Percentiles rank a stretch among this genome's conserved stretches.
Conservation (phyloP, 352 stramenopile genomes). For the Pythium guiyangense region DNA sequence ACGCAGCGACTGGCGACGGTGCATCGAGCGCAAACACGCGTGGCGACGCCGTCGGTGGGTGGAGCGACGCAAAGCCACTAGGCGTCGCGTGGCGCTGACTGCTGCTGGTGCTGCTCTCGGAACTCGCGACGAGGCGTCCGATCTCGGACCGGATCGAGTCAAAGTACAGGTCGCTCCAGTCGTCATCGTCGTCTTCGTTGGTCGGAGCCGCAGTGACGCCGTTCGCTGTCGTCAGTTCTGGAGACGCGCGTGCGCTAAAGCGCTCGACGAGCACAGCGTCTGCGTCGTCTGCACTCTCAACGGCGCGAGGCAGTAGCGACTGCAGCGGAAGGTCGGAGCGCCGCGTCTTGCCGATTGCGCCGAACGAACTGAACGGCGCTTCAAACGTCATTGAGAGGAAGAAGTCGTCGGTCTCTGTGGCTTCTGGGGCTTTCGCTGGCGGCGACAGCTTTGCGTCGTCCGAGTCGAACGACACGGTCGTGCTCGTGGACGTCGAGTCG, state of each 20-base stretch:
- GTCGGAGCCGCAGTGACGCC: neutral
- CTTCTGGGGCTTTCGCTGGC: neutral
- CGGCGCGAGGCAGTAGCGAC: neutral
- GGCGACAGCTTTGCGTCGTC: slow-evolving; percentile 8
- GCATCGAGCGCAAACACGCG: neutral
- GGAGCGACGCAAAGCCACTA: neutral
- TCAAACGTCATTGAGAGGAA: slow-evolving; percentile 14
- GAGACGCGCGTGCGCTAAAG: neutral
- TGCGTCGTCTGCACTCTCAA: neutral
- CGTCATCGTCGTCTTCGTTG: slow-evolving; percentile 10
- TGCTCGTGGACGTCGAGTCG: slow-evolving; percentile 11
- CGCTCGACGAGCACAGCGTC: slow-evolving; percentile 8
- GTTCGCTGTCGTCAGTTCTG: neutral
- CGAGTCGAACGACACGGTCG: slow-evolving; percentile 12
- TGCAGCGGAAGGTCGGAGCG: neutral
- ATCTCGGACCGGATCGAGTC: slow-evolving; percentile 21
- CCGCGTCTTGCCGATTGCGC: slow-evolving; percentile 11
- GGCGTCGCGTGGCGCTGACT: neutral
- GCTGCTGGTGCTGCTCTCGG: neutral
- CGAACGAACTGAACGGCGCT: slow-evolving; percentile 13
- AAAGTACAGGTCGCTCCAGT: slow-evolving; percentile 20
- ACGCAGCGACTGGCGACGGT: neutral
- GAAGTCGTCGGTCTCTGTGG: slow-evolving; percentile 1
- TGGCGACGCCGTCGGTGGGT: neutral
- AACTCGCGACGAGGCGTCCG: slow-evolving; percentile 9